Evolutionary conservation across 192 early-diverging fungal species (phyloP), one percentile per base, ranked within the genome.

Genomic region (Rhizophagus clarus): DNA sequence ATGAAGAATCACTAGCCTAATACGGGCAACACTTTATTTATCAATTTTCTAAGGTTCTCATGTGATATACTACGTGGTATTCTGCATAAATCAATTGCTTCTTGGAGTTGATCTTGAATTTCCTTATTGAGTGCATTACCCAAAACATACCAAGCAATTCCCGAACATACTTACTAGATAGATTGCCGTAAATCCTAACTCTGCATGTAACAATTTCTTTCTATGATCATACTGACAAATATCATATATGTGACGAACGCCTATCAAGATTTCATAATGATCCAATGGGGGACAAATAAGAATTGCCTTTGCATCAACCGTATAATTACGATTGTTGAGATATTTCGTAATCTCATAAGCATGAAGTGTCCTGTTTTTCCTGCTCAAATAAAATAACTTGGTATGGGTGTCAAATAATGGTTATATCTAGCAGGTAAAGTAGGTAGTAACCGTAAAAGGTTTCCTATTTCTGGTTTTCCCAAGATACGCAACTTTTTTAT

Each of bases 61-160:
- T n/a, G n/a, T n/a, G n/a, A n/a, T n/a, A n/a, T n/a, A n/a, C n/a
- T n/a, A n/a, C n/a, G n/a, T n/a, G n/a, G n/a, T n/a, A n/a, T n/a
- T n/a, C 45, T 71, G 22, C 69, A 29, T 31, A 6, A 2, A 31
- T 31, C 9, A 71, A 71, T 71, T 71, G 69, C 69, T 34, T 71
- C 69, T 37, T 71, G 7, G 40, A 71, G 34, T 9, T 71, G 69
- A 71, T 71, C 31, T 71, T 71, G 69, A 22, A 22, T 22, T 29
- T 22, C 20, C 17, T 8, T 6, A 71, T 71, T 31, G 20, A 17
- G 69, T 40, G 69, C 32, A 5, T 71, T 34, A 4, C 40, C 32
- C 12, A 71, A 31, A 40, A 71, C 22, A 20, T 29, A 71, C 31
- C 29, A 32, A 37, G 69, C 32, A 71, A 71, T 6, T 71, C 40